A percentile compares a stretch with the other conserved stretches of the same genome.
These are phyloP conservation scores for Porcisia deanei DNA, from an alignment of 208 protist genomes.

Conservation along the genomic window DNA sequence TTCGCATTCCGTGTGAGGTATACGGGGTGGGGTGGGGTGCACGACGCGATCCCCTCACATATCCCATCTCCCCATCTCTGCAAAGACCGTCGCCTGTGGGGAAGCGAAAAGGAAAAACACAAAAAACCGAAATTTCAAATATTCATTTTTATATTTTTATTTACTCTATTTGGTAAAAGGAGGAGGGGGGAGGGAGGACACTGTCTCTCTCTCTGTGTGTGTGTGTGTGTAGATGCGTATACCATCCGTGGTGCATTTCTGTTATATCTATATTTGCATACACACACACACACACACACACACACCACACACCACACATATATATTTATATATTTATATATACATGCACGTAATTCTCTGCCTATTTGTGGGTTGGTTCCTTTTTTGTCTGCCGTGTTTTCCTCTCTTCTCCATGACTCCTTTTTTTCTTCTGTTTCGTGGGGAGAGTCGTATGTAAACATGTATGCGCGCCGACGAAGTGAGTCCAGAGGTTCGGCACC, in stretches of 20 bases:
- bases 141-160: too few species aligned
- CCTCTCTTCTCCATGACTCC: not conserved
- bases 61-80: not conserved
- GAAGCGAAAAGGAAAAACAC: too few species aligned
- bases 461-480: too few species aligned
- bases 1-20: too few species aligned
- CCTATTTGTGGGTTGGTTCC: not conserved
- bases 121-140: too few species aligned
- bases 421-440: constrained; percentile 3
- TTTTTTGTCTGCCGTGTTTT: not conserved
- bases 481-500: too few species aligned
- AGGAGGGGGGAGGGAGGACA: too few species aligned
- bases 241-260: not conserved
- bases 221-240: too few species aligned
- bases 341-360: not conserved
- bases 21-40: too few species aligned
- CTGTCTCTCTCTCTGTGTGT: too few species aligned
- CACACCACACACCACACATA: not conserved
- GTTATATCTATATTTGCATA: not conserved
- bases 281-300: not conserved
- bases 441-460: not conserved
- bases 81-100: not conserved
- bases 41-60: not conserved
- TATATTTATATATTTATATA: not conserved
- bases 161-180: too few species aligned